Evolutionary conservation across 805 yeast species (phyloP), one percentile per base, ranked within the genome.

Genomic region (Ogataea saltuana): DNA sequence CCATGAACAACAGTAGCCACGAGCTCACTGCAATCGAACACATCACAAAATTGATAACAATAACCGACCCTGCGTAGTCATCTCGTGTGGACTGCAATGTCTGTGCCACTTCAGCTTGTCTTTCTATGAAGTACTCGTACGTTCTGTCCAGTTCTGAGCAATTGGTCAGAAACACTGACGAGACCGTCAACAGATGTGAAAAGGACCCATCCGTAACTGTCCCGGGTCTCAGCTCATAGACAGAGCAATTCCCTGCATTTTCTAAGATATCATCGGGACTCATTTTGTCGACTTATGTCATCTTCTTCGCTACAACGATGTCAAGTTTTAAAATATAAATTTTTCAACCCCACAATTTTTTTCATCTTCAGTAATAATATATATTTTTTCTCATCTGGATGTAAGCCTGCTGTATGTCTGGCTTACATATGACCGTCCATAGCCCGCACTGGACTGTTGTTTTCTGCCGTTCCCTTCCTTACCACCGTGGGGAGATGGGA

Each of bases 1-100:
- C 67, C 25, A 85, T 62, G 13, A 84, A 47, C 39, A 83, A 64
- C 19, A 87, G 67, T 79, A 85, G 78, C 95, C 95, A 87, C 20
- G 82, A 69, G 12, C 83, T 73, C 5, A 79, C 77, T 46, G 80
- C 78, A 15, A 77, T 68, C 0, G 81, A 78, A 42, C 78, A 70
- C 4, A 75, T 56, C n/a, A 74, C 74, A 61, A 78, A 81, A 33
- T 76, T 63, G 3, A 80, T 63, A 31, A 72, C 59, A 2, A 72
- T 59, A 33, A 70, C 67, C 12, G 77, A 67, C 18, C 62, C 58
- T 4, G 54, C 47, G 41, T 72, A 73, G 1, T 53, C 45, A 42
- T 72, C 76, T 42, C 59, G 65, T 4, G 45, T 48, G 19, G 12
- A 13, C n/a, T 22, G 35, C 12, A 49, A 16, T 13, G 25, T 15